These are phyloP conservation scores for Geotrichum ghanense DNA, from an alignment of 805 yeast species.

Conservation along the genomic window DNA sequence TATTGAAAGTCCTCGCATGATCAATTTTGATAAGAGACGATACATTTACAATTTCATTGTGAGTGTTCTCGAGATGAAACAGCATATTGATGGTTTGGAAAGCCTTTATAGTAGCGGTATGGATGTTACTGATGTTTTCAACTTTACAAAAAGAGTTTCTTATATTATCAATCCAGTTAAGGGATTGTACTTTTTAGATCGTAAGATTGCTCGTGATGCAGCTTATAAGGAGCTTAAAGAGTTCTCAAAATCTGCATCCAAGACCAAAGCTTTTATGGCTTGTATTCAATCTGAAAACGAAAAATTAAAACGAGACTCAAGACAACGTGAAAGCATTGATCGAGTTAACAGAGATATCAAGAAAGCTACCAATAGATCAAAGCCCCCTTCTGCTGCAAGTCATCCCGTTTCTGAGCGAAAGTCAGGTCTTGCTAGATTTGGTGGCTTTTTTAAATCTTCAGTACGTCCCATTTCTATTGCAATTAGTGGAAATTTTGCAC, in stretches of 20 bases:
- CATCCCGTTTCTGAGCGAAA: conserved; percentile 8
- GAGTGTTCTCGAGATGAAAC: conserved; percentile 37
- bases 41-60: conserved; percentile 52
- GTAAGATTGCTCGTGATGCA: conserved; percentile 26
- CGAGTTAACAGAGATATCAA: conserved; percentile 12
- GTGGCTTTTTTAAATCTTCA: conserved; percentile 26
- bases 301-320: conserved; percentile 40
- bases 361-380: conserved; percentile 6
- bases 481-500: conserved; percentile 13
- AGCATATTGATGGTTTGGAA: conserved; percentile 12
- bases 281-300: conserved; percentile 39
- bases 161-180: conserved; percentile 24
- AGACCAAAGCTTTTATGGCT: conserved; percentile 33
- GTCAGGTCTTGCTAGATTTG: conserved; percentile 23
- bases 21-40: conserved; percentile 80
- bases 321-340: conserved; percentile 30
- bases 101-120: conserved; percentile 9
- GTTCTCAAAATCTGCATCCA: conserved; percentile 25
- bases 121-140: conserved; percentile 5
- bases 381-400: conserved; percentile 6
- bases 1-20: conserved; percentile 46
- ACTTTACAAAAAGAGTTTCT: conserved; percentile 14
- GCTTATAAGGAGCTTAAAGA: conserved; percentile 35
- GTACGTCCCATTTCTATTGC: conserved; percentile 32
- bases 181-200: conserved; percentile 19